phyloP scores from a whole-genome alignment of 371 early-diverging fungal genomes.

The Mucor plumbeus region DNA sequence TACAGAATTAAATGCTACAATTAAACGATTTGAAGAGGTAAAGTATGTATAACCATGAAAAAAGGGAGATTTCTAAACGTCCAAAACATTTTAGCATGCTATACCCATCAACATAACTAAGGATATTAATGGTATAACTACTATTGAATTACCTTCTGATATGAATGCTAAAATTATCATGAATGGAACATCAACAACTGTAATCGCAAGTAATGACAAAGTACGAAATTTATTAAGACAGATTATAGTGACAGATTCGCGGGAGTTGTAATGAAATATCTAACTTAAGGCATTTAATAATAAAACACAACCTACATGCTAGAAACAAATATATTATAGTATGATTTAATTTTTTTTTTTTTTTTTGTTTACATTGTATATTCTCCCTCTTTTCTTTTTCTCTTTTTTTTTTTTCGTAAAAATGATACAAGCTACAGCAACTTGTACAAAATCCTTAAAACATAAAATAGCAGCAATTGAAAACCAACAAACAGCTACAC shows the following conservation, averaged over 20 bases:
- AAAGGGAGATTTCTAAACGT: background rate
- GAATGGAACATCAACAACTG: conserved; percentile 16
- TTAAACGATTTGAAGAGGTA: conserved; percentile 38
- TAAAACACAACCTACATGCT: background rate
- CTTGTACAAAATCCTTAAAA: background rate
- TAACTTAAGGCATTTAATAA: background rate
- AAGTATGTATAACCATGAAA: background rate
- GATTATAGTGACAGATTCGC: conserved; percentile 17
- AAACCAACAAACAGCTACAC: background rate
- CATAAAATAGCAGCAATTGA: background rate
- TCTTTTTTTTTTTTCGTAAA: background rate
- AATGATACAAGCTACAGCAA: conserved; percentile 2
- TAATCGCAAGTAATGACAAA: conserved; percentile 28
- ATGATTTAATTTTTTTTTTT: background rate
- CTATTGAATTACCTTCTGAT: conserved; percentile 27
- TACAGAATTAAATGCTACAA: conserved; percentile 24
- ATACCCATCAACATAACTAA: conserved; percentile 23
- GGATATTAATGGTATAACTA: conserved; percentile 24
- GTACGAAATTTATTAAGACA: conserved; percentile 25
- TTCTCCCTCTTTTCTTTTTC: background rate
- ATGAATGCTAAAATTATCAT: conserved; percentile 29
- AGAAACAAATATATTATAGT: background rate
- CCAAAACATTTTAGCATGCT: conserved; percentile 13
- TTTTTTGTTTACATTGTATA: conserved; percentile 10
- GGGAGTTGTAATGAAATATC: conserved; percentile 2